These are phyloP conservation scores for Beauveria australis DNA, from an alignment of 2,329 filamentous ascomycete species.

Conservation along the genomic window DNA sequence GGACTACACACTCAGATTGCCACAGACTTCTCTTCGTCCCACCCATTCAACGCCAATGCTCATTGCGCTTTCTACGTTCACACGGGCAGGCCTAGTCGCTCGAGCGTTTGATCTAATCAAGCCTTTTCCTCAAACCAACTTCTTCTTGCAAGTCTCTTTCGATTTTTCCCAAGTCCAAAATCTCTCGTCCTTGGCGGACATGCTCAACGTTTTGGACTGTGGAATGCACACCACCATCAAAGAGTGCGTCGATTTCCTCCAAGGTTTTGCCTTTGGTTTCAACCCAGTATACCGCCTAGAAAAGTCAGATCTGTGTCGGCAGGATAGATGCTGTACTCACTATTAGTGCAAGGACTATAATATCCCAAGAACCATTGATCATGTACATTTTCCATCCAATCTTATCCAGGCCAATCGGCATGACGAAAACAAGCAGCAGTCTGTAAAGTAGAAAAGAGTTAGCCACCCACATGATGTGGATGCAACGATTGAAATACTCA, in stretches of 20 bases:
- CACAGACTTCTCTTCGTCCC: too few relatives aligned
- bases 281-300: conserved; percentile 16
- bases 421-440: conserved; percentile 15
- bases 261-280: conserved; percentile 38
- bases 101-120: background rate
- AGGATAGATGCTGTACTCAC: background rate
- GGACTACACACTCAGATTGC: too few relatives aligned
- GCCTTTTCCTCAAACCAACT: background rate
- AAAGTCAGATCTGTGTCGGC: background rate
- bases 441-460: background rate
- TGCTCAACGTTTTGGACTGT: conserved; percentile 15
- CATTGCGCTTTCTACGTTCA: too few relatives aligned
- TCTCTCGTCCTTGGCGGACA: conserved; percentile 11
- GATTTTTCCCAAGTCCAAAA: background rate
- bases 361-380: conserved; percentile 19
- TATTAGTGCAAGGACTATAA: conserved; percentile 16
- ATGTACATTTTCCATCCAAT: conserved; percentile 21
- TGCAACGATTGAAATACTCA: background rate
- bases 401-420: conserved; percentile 16
- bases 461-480: background rate
- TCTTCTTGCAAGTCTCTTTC: conserved; percentile 2
- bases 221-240: conserved; percentile 16
- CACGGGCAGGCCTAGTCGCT: too few relatives aligned
- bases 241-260: conserved; percentile 32
- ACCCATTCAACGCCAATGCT: too few relatives aligned